Base-by-base conservation (phyloP, 2,329 filamentous ascomycete species). In the Fusarium agapanthi region DNA sequence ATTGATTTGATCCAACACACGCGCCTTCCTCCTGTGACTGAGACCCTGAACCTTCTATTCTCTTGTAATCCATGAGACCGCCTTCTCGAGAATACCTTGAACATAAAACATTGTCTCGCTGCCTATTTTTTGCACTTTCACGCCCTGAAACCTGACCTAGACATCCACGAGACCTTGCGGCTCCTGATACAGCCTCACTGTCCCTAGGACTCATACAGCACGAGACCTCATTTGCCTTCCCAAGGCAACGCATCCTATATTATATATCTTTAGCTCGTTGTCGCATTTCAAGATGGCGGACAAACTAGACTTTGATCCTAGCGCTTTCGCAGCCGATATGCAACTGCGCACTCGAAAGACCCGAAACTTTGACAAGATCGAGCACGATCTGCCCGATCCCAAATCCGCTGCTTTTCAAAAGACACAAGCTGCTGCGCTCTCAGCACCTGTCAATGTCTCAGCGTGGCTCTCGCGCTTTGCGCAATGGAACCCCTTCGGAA, bases 401-500 rank as follows among this genome's bases (percentile, higher is more conserved):
- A 79, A 75, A 35, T 70, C 78, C 44, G 75, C 74, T 57, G 72
- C 72, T 58, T 73, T 81, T n/a, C 77, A 79, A 60, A 72, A 77
- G n/a, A 67, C 78, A 38, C 77, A 77, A 41, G 69, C 79, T 16
- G 72, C 80, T 38, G 79, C 83, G 38, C 60, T 88, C 40, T 54
- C 65, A 32, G 68, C 64, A 11, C 65, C 51, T 78, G 20, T 77
- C 16, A 67, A 73, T 48, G 45, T 77, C 37, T 74, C 71, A 22
- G 63, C 51, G 26, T 78, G 76, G 76, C 56, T 90, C 32, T 87
- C 86, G 6, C 85, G 86, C 61, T 80, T 91, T 3, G 86, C 86
- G 28, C 79, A 81, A 54, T 79, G 79, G 63, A 92, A 90, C 76
- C 91, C 91, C 2, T 83, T 91, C 18, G 86, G 88, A 2, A 87